A percentile compares a stretch with the other conserved stretches of the same genome.
phyloP scores from a whole-genome alignment of 768 basidiomycete genomes.

The Antrodiella citrinella region DNA sequence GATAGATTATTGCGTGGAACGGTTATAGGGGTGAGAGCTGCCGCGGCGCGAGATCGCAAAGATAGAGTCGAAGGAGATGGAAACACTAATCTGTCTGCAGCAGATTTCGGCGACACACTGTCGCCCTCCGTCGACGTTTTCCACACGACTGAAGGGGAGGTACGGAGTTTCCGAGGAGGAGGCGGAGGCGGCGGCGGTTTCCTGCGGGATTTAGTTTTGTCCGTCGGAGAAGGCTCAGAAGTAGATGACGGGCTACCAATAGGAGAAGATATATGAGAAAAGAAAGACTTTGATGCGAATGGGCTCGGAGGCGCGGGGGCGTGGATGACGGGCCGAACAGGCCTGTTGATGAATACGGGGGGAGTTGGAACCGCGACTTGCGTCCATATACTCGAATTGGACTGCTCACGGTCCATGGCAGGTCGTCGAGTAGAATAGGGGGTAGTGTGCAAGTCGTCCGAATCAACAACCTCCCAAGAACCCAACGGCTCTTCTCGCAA shows the following conservation, averaged over 20 bases:
- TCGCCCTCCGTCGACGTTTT: not conserved
- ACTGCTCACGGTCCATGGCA: not conserved
- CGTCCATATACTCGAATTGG: not conserved
- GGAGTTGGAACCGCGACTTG: not conserved
- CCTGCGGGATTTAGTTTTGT: not conserved
- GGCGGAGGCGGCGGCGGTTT: not conserved
- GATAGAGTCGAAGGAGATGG: not conserved
- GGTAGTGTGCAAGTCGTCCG: not conserved
- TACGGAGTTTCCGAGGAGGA: not conserved
- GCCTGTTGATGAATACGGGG: not conserved
- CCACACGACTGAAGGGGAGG: not conserved
- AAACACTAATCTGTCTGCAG: not conserved
- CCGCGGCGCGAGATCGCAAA: not conserved
- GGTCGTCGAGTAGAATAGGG: not conserved
- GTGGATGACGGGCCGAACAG: not conserved
- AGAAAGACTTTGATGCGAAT: not conserved
- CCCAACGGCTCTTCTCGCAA: slow-evolving; percentile 2
- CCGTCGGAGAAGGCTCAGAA: not conserved
- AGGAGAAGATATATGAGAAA: not conserved
- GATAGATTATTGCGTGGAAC: not conserved
- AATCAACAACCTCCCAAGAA: slow-evolving; percentile 11
- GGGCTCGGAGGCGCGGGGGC: not conserved
- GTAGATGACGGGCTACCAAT: not conserved
- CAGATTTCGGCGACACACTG: not conserved
- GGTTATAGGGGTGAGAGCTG: not conserved